phyloP scores from a whole-genome alignment of 2,329 filamentous ascomycete species.

The Cercospora zeina region DNA sequence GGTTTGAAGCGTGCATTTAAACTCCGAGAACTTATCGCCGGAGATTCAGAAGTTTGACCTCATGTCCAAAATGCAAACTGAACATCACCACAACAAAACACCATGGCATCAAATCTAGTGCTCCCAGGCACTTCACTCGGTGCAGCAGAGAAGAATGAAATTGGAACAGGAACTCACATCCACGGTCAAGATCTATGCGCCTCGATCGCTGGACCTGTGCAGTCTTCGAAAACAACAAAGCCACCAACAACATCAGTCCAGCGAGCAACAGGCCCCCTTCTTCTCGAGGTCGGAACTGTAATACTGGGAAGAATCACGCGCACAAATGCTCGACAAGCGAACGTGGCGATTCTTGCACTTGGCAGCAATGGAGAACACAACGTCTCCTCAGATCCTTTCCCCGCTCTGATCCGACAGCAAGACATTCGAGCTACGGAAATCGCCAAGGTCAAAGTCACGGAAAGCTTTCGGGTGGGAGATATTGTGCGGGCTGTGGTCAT shows the following conservation, averaged over 20 bases:
- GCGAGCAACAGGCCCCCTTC: constrained; percentile 66
- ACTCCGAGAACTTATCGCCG: constrained; percentile 11
- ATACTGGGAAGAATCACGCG: constrained; percentile 85
- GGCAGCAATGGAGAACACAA: constrained; percentile 50
- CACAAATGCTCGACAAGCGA: constrained; percentile 80
- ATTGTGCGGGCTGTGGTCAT: constrained; percentile 84
- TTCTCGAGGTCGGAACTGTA: constrained; percentile 76
- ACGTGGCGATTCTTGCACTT: constrained; percentile 81
- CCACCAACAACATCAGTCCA: constrained; percentile 44
- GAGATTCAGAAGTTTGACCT: constrained; percentile 10
- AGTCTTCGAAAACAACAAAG: constrained; percentile 62
- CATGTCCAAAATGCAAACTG: background rate
- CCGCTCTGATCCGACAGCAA: constrained; percentile 54
- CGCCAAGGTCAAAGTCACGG: constrained; percentile 86
- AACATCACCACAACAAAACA: background rate
- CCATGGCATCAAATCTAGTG: constrained; percentile 50
- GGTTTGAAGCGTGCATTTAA: constrained; percentile 1
- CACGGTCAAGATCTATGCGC: constrained; percentile 73
- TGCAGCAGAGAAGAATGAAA: constrained; percentile 62
- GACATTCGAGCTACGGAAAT: constrained; percentile 95
- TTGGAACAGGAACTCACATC: constrained; percentile 83
- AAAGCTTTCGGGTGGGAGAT: constrained; percentile 90
- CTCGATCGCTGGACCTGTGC: constrained; percentile 56
- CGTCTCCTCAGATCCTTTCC: constrained; percentile 36
- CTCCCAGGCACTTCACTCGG: constrained; percentile 83